Evolutionary conservation across 2,329 filamentous ascomycete genomes (phyloP).

Genomic region (Epichloe coenophiala): DNA sequence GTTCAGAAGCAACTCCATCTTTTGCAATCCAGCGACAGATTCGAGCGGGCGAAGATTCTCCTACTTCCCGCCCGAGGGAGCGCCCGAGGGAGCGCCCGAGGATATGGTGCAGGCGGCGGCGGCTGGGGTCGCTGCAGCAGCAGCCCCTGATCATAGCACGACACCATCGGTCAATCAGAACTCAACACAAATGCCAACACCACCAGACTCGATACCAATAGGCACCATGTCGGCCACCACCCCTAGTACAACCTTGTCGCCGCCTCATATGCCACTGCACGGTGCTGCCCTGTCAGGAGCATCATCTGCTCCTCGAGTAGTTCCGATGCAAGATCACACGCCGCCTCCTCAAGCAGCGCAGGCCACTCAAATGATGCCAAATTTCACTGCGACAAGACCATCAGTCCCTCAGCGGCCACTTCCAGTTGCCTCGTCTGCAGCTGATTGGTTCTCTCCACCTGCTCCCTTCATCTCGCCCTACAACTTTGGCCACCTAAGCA

Average conservation of each 20-base stretch:
- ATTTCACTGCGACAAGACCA: conserved; percentile 16
- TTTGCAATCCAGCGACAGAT: conserved; percentile 43
- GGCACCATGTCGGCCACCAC: conserved; percentile 17
- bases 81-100: conserved; percentile 19
- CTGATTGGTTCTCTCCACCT: conserved; percentile 41
- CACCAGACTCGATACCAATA: conserved; percentile 27
- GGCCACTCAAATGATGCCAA: conserved; percentile 6
- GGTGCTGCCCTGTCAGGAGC: conserved; percentile 15
- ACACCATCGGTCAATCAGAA: conserved; percentile 17
- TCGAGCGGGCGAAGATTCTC: conserved; percentile 44
- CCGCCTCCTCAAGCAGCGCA: conserved; percentile 15
- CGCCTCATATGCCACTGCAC: conserved; percentile 21
- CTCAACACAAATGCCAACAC: conserved; percentile 26
- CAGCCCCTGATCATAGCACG: conserved; percentile 15
- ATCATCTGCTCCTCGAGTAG: conserved; percentile 12
- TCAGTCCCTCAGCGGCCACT: conserved; percentile 30
- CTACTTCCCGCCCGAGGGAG: conserved; percentile 46
- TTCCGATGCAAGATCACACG: conserved; percentile 16
- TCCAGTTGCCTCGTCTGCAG: conserved; percentile 25
- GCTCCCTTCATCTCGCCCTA: conserved; percentile 41
- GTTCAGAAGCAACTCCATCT: conserved; percentile 55
- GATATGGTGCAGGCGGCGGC: conserved; percentile 14
- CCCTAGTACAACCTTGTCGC: conserved; percentile 23
- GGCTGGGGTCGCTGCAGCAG: conserved; percentile 17
- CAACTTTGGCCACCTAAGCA: conserved; percentile 28